Evolutionary conservation across 495 filamentous ascomycete species (phyloP), one percentile per base, ranked within the genome.

Genomic region (Gamarada debralockiae): DNA sequence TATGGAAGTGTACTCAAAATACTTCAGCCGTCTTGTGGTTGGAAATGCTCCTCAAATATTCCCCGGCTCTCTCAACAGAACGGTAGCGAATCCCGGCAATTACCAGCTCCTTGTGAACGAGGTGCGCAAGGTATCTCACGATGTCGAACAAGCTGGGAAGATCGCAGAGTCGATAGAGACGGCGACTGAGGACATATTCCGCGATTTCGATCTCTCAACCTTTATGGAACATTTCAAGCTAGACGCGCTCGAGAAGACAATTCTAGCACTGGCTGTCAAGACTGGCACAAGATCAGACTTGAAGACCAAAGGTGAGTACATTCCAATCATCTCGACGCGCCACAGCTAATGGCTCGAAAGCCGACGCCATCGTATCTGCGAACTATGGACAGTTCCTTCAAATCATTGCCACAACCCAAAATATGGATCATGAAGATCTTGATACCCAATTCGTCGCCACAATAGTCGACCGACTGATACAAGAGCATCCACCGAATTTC

Each of bases 191-290:
- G 90, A 97, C 58, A 81, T 96, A 23, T 96, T 96, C 69, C 84
- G 87, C 38, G 91, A 97, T 62, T 96, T 97, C 58, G 92, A 97
- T 63, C 76, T 97, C 10, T 86, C 89, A 3, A 88, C 84, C 3
- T 97, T 99, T 60, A 79, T 96, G 74, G 86, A 91, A 47, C 90
- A 96, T 64, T 97, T 97, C 74, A 86, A 90, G 55, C 76, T 99
- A 29, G 89, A 96, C 67, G 82, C 90, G 8, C 61, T 96, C 14
- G 78, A 90, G 61, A 95, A 95, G 74, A 86, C 88, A 15, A 75
- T 92, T n/a, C 75, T 99, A 38, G 90, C 90, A 22, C 72, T 96
- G 41, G 90, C 92, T 3, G 95, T 95, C 63, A 93, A 92, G 67
- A 80, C 83, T 29, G 85, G 82, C 7, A 77, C 79, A 50, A 89